Evolutionary conservation across 768 basidiomycete species (phyloP), one percentile per base, ranked within the genome.

Genomic region (Tulasnella sp.): DNA sequence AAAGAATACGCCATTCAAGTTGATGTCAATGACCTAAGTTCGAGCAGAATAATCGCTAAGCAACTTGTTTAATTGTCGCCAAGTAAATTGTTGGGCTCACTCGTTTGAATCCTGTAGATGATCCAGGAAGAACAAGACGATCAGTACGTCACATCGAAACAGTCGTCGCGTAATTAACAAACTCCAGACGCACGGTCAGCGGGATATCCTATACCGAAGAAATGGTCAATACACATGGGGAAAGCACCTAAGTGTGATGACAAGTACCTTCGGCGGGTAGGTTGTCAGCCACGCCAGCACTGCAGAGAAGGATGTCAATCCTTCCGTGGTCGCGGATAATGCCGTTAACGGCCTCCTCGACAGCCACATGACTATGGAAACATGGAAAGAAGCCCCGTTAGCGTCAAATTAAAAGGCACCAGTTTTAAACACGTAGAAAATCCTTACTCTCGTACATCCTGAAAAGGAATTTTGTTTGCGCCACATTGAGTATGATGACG

Each of bases 331-430:
- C 53, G 20, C 45, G 53, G 2, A 50, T 48, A 24, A 53, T 53
- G 46, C 52, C 52, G 3, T 35, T 37, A 22, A 53, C 19, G 4
- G 53, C 53, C 34, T 53, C 31, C 13, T 53, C 53, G 3, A 53
- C 53, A 19, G 53, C 53, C 9, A 54, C 51, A 40, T 53, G 45
- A n/a, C n/a, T n/a, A n/a, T n/a, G n/a, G n/a, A n/a, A n/a, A n/a
- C n/a, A n/a, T n/a, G n/a, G n/a, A n/a, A n/a, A n/a, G n/a, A n/a
- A n/a, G n/a, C n/a, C n/a, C n/a, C n/a, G n/a, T n/a, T n/a, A n/a
- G n/a, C n/a, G n/a, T n/a, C n/a, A n/a, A n/a, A n/a, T n/a, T n/a
- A n/a, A n/a, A n/a, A n/a, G n/a, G n/a, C n/a, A n/a, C n/a, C n/a
- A n/a, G n/a, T n/a, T n/a, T n/a, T n/a, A n/a, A n/a, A n/a, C n/a